Evolutionary conservation across 352 stramenopile genomes (phyloP).

Genomic region (Chrysophaeum taylorii): DNA sequence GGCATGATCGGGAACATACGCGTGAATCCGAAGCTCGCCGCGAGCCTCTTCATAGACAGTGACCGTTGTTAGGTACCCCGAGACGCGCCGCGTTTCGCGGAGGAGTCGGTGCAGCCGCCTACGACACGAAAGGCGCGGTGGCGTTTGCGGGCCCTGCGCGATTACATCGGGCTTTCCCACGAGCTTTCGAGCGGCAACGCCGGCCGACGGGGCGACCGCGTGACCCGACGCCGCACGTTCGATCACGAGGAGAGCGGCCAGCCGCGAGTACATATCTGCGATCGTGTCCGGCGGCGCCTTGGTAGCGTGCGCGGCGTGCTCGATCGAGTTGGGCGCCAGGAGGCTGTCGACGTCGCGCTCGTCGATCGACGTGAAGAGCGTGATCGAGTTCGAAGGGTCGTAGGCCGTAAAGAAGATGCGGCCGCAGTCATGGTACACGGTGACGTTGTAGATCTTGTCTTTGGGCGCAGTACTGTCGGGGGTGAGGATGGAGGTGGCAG

Average conservation of each 20-base stretch:
- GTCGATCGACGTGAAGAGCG: conserved; percentile 15
- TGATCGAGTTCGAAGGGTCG: conserved; percentile 12
- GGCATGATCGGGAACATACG: conserved; percentile 17
- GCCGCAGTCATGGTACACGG: conserved; percentile 25
- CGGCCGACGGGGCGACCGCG: too few species aligned
- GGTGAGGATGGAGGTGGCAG: background rate
- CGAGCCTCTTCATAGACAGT: conserved; percentile 22
- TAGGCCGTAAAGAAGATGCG: conserved; percentile 23
- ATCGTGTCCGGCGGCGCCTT: conserved; percentile 9
- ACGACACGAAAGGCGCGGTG: conserved; percentile 11
- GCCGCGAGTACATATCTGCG: conserved; percentile 20
- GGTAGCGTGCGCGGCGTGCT: conserved; percentile 6
- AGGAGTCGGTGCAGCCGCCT: conserved; percentile 16
- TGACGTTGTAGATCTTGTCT: conserved; percentile 24
- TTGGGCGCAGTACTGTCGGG: conserved; percentile 12
- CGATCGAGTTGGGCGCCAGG: conserved; percentile 20
- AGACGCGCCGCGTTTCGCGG: conserved; percentile 20
- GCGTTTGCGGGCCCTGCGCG: background rate
- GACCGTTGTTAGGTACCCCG: conserved; percentile 17
- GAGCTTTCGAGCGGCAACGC: background rate
- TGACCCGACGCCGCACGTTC: background rate
- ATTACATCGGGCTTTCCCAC: background rate
- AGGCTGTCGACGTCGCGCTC: conserved; percentile 20
- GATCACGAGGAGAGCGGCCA: conserved; percentile 18
- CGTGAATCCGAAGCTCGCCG: conserved; percentile 20